phyloP scores from a whole-genome alignment of 176 grass and related monocot species.

The Rhipidocladum racemiflorum region DNA sequence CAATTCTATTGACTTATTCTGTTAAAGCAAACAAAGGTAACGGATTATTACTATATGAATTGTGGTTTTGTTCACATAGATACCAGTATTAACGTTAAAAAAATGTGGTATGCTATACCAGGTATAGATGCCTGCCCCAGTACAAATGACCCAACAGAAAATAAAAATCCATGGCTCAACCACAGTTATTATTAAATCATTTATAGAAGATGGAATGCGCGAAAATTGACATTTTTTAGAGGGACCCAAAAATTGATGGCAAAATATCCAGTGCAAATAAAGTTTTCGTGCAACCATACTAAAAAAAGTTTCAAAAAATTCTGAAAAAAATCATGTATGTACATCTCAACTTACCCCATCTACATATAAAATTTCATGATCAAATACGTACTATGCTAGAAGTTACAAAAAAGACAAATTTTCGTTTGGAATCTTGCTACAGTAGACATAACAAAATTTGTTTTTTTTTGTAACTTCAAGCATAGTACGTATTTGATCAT shows the following conservation, averaged over 20 bases:
- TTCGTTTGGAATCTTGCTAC: too few species aligned
- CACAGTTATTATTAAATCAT: not conserved
- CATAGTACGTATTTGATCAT: too few species aligned
- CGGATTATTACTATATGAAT: not conserved
- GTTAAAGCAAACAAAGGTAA: not conserved
- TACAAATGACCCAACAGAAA: not conserved
- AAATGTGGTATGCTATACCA: not conserved
- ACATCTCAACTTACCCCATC: too few species aligned
- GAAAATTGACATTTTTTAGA: not conserved
- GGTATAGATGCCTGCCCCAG: not conserved
- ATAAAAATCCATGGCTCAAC: not conserved
- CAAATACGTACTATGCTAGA: too few species aligned
- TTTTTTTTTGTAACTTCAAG: too few species aligned
- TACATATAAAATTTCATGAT: too few species aligned
- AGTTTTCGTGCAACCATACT: too few species aligned
- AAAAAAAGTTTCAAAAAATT: too few species aligned
- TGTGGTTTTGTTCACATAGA: conserved; percentile 22
- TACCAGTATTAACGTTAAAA: not conserved
- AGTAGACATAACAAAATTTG: too few species aligned
- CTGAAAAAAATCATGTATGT: too few species aligned
- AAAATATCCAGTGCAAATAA: too few species aligned
- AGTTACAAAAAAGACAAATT: too few species aligned
- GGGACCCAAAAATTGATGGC: not conserved
- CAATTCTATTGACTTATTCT: not conserved
- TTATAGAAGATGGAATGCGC: not conserved